Base-by-base conservation (phyloP, 805 yeast species). In the Komagataella phaffii region DNA sequence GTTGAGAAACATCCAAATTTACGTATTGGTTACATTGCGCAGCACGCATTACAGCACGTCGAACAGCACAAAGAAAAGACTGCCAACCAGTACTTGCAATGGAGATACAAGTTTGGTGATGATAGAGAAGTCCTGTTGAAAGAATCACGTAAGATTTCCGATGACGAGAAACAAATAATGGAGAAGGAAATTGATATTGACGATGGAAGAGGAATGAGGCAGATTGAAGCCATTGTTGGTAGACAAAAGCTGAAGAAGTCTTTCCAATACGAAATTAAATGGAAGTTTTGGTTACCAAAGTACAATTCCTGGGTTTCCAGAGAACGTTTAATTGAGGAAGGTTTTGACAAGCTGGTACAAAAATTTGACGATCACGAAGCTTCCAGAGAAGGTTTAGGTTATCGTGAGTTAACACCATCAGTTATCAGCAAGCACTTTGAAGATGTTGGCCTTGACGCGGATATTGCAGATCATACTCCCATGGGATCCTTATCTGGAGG, bases 341-440 rank as follows among this genome's bases (percentile, higher is more conserved):
- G 98, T 54, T 89, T 89, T 64, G 84, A 80, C 55, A 89, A 88
- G 75, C 72, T 93, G 64, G 95, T 91, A 57, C 96, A 91, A 70
- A 91, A 86, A 68, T 95, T 93, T 60, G 99, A 91, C 73, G 97
- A 93, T 77, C 96, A 90, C 72, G 99, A 93, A 76, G 96, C 99
- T 57, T 88, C 96, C 48, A 89, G 98, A 73, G 96, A 95, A 71
- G 99, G 99, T 81, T 77, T 91, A 58, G 98, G 97, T 64, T 91
- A 91, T 80, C 85, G 99, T 76, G 93, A 95, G 59, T 76, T 91
- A 63, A 78, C 81, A 30, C 98, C 98, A 50, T 78, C 85, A 51
- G 97, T 89, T 18, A 91, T 91, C 58, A 81, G 98, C 65, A 85
- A 91, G 74, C 99, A 91, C 69, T 91, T 91, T 58, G 98, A 91